Base-by-base conservation (phyloP, 1,284 basidiomycete species). In the Irpex sp. region DNA sequence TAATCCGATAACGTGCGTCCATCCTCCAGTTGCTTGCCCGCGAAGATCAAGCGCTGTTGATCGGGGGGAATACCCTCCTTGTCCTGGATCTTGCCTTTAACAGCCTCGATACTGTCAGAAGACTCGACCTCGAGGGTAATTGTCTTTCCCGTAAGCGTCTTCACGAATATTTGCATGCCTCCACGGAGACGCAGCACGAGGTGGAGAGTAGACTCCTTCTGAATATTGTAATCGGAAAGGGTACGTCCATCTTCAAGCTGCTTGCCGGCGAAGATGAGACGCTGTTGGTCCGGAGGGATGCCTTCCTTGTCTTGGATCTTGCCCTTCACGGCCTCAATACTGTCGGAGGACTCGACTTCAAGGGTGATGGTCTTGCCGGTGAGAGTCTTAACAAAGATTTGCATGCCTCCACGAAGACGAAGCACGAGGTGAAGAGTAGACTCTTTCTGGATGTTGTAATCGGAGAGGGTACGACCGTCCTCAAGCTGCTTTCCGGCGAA, bases 251-350 rank as follows among this genome's bases (percentile, higher is more conserved):
- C 89, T 70, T 90, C 88, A 46, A 92, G 77, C 75, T 93, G 91
- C 78, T 93, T 93, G 35, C 90, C 90, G 39, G 90, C 92, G 65
- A 93, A 93, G 74, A 93, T 93, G 31, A 93, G 80, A 35, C 91
- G 88, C 71, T 93, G 91, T 72, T 93, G 90, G 70, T 93, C 90
- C n/a, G 91, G 90, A 17, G 90, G 90, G 56, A 92, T 92, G 0
- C 90, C 90, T 71, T 92, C 90, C 79, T 92, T 92, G 74, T 92
- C 90, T 74, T 92, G 90, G 64, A 93, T 92, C 83, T 92, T 92
- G 63, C 88, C 83, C 78, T 93, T 92, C 65, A 93, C 91, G 69
- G 93, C 93, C 77, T 95, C 93, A 68, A 95, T 94, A 54, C 93
- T 94, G 77, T 94, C 93, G 0, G 89, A 92, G 1, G 92, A 93